Conservation (phyloP, 1,284 basidiomycete genomes). For the Trichosporon inkin region DNA sequence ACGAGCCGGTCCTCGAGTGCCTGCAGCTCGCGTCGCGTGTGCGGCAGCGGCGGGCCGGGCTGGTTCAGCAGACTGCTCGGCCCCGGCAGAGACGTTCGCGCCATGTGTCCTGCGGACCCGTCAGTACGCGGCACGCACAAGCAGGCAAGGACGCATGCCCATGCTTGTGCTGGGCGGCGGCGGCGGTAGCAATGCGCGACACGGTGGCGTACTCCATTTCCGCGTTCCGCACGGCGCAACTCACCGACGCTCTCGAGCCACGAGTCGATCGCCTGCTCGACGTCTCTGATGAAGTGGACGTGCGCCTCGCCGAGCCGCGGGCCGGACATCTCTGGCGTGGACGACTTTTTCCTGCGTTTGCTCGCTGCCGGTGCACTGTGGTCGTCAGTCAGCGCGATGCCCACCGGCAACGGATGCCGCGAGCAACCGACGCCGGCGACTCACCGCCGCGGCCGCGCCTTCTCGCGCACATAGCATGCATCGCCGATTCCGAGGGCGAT, state of each 20-base stretch:
- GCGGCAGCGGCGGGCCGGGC: conserved; percentile 9
- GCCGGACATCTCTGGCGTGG: conserved; percentile 8
- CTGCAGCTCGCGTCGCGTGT: conserved; percentile 8
- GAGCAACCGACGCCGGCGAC: conserved; percentile 4
- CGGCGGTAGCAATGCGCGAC: neutral
- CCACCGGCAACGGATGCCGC: neutral
- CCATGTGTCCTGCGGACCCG: conserved; percentile 16
- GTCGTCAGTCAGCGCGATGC: conserved; percentile 3
- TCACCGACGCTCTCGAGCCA: conserved; percentile 23
- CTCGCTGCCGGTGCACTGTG: conserved; percentile 21
- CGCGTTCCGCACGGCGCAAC: neutral
- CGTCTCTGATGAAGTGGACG: conserved; percentile 20
- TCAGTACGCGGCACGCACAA: neutral
- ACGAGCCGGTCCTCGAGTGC: conserved; percentile 21
- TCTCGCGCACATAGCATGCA: conserved; percentile 24
- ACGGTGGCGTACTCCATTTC: too few species aligned
- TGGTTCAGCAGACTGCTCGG: conserved; percentile 10
- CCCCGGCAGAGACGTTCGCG: conserved; percentile 17
- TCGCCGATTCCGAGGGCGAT: conserved; percentile 18
- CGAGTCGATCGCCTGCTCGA: conserved; percentile 22
- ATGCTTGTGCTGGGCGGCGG: neutral
- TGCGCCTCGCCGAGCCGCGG: conserved; percentile 19
- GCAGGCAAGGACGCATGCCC: neutral
- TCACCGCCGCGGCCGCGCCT: conserved; percentile 30
- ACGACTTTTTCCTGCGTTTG: conserved; percentile 20